These are phyloP conservation scores for Suillus plorans DNA, from an alignment of 768 basidiomycete genomes.

Conservation along the genomic window DNA sequence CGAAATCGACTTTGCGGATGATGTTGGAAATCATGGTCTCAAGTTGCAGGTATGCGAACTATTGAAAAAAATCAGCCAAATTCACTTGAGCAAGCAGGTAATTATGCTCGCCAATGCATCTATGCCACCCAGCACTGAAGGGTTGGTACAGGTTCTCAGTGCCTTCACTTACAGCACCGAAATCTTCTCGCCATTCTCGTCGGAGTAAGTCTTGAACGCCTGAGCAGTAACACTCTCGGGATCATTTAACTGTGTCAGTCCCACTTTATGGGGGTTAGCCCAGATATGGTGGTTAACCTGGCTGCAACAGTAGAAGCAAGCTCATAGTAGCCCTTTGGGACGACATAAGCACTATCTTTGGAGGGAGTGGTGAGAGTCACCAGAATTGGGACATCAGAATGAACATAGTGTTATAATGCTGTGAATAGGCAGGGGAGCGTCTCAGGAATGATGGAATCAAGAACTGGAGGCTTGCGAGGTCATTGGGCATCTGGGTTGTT, in stretches of 20 bases:
- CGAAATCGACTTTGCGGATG: constrained; percentile 75
- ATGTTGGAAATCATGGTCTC: constrained; percentile 80
- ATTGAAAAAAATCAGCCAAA: constrained; percentile 1
- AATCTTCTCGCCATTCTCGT: constrained; percentile 86
- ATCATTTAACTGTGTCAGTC: constrained; percentile 83
- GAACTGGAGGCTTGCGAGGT: constrained; percentile 84
- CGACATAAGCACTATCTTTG: constrained; percentile 71
- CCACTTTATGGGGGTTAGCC: constrained; percentile 68
- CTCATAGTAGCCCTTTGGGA: constrained; percentile 89
- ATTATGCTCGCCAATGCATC: constrained; percentile 86
- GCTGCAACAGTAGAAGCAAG: constrained; percentile 82
- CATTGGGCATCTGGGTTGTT: constrained; percentile 73
- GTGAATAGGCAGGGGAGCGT: constrained; percentile 94
- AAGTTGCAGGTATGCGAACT: constrained; percentile 96
- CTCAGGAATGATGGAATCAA: constrained; percentile 91
- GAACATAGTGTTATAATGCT: constrained; percentile 89
- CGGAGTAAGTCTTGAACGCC: constrained; percentile 72
- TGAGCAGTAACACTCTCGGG: constrained; percentile 77
- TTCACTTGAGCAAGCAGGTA: neutral
- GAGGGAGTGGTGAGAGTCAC: constrained; percentile 75
- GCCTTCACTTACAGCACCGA: constrained; percentile 93
- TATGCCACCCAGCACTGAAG: constrained; percentile 94
- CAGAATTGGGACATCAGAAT: constrained; percentile 82
- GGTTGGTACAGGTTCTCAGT: constrained; percentile 96
- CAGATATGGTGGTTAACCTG: constrained; percentile 86